A percentile compares a stretch with the other conserved stretches of the same genome.
Conservation (phyloP, 2,329 filamentous ascomycete genomes). For the Diaporthe sp. region DNA sequence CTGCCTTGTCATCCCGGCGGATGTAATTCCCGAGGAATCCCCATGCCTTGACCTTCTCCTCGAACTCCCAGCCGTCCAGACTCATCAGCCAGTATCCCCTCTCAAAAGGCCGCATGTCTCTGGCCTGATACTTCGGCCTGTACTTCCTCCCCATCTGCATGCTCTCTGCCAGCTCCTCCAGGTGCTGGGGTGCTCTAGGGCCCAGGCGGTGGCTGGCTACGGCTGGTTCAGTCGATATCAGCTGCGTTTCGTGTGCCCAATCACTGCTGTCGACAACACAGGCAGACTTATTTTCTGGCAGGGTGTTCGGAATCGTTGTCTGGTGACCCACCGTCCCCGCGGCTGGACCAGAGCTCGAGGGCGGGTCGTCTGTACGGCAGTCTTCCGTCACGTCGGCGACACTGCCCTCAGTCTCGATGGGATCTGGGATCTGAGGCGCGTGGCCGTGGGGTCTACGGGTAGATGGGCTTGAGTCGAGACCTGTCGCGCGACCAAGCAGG, state of each 20-base stretch:
- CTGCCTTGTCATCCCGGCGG: conserved; percentile 64
- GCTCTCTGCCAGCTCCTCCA: conserved; percentile 66
- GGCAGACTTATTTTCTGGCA: background rate
- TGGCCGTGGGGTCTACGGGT: background rate
- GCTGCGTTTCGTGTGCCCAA: conserved; percentile 27
- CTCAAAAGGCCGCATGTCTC: conserved; percentile 71
- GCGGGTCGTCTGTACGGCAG: background rate
- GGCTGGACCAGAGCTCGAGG: background rate
- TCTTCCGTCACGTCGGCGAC: background rate
- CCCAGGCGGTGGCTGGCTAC: conserved; percentile 59
- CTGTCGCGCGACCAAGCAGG: background rate
- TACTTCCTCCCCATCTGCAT: conserved; percentile 67
- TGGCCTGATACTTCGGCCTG: conserved; percentile 61
- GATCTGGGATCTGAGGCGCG: background rate
- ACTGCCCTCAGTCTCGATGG: background rate
- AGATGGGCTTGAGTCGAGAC: background rate
- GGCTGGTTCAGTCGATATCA: conserved; percentile 57
- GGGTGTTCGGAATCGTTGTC: background rate
- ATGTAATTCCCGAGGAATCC: conserved; percentile 72
- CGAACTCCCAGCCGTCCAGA: conserved; percentile 65
- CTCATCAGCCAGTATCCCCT: conserved; percentile 84
- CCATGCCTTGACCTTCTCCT: conserved; percentile 70
- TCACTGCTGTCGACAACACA: background rate
- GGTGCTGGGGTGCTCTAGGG: conserved; percentile 56
- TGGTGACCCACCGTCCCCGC: background rate